Conservation (phyloP, 441 rosid genomes). For the Gossypium davidsonii region DNA sequence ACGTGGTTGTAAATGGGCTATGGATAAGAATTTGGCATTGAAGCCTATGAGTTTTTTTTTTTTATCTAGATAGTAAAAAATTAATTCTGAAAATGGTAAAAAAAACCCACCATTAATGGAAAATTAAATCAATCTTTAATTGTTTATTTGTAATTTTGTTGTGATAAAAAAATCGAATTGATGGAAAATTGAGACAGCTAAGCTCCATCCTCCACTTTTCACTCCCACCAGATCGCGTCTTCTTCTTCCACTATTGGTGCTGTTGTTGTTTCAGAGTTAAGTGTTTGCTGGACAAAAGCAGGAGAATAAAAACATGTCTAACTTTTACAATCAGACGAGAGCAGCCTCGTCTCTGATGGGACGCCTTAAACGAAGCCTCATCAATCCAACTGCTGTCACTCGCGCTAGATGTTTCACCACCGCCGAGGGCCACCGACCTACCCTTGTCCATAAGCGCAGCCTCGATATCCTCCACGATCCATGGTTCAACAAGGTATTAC, state of each 20-base stretch:
- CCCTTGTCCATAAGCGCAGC: slow-evolving; percentile 92
- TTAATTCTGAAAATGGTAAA: too few species aligned
- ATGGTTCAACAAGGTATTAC: slow-evolving; percentile 87
- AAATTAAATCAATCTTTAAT: not conserved
- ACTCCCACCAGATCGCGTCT: not conserved
- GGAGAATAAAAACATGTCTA: slow-evolving; percentile 26
- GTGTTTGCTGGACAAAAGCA: not conserved
- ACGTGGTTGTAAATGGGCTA: not conserved
- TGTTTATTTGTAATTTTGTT: not conserved
- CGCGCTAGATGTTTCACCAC: slow-evolving; percentile 63
- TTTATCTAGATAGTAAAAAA: too few species aligned
- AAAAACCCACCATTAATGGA: not conserved
- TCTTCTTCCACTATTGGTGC: not conserved
- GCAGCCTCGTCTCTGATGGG: slow-evolving; percentile 47
- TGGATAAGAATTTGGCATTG: too few species aligned
- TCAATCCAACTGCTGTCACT: slow-evolving; percentile 14
- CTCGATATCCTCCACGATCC: slow-evolving; percentile 96
- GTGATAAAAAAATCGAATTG: not conserved
- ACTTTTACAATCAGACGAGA: slow-evolving; percentile 44
- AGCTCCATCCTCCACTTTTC: not conserved
- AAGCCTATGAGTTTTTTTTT: too few species aligned
- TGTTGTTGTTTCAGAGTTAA: not conserved
- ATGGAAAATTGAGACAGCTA: not conserved
- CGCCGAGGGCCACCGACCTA: slow-evolving; percentile 86
- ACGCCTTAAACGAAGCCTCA: slow-evolving; percentile 36